Evolutionary conservation across 768 basidiomycete species (phyloP), one percentile per base, ranked within the genome.

Genomic region (Rhizopogon roseolus): DNA sequence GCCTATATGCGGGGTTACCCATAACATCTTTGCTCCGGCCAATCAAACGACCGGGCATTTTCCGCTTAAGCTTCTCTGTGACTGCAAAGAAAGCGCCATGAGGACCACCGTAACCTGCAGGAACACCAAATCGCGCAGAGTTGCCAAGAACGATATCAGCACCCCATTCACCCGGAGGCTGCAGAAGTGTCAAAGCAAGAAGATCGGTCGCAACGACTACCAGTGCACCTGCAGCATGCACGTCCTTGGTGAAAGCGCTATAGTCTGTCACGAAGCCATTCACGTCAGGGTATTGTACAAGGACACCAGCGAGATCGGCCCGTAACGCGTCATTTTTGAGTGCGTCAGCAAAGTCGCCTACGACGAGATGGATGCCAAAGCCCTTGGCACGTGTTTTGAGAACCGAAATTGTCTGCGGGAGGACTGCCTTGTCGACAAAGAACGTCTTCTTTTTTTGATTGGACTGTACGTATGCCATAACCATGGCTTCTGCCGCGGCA

Each of bases 41-140:
- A 65, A 99, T 90, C 49, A 99, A 72, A 52, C 97, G 82, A 51
- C 97, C 97, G n/a, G 97, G 97, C 93, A 98, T 97, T 75, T 95
- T 96, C 59, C 96, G 78, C 79, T 98, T 99, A 52, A 98, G 74
- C 57, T 79, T 83, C 53, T 98, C 93, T 17, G 85, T 90, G 60
- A 91, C 90, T 2, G 97, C 91, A 66, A 99, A 98, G 79, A 98
- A 99, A 0, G 92, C 97, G 17, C 88, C 96, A 66, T 99, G 96
- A 17, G 96, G 96, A 14, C 96, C 96, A 51, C 96, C 96, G 68
- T 93, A 97, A n/a, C 96, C 96, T 42, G 86, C 81, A 17, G 96
- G 95, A 14, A 99, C 96, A 64, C 97, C 97, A 63, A 99, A 99
- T 16, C 97, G 84, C 29, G 90, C 96, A 14, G 93, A 93, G 68